These are phyloP conservation scores for Stromatinia cepivora DNA, from an alignment of 2,329 filamentous ascomycete genomes.

Conservation along the genomic window DNA sequence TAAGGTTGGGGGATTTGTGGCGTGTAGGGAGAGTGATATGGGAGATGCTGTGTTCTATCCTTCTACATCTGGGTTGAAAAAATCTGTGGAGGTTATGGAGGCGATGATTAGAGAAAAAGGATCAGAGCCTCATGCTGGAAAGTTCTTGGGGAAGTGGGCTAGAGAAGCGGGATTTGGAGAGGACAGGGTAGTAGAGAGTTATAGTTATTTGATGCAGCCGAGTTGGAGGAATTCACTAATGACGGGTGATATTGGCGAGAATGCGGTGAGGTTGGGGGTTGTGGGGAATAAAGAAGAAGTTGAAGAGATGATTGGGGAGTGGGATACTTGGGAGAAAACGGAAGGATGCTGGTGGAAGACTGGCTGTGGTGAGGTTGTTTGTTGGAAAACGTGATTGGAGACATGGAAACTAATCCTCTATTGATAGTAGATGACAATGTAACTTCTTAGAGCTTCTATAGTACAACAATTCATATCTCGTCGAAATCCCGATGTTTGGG, in stretches of 20 bases:
- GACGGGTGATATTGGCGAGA: constrained; percentile 5
- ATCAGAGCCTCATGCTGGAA: constrained; percentile 7
- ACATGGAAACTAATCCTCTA: not conserved
- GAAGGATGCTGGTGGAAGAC: constrained; percentile 23
- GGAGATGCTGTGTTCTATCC: constrained; percentile 16
- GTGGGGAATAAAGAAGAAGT: constrained; percentile 9
- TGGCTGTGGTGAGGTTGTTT: constrained; percentile 21
- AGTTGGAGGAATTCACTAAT: constrained; percentile 4
- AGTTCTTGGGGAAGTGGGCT: constrained; percentile 15
- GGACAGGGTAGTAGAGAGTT: constrained; percentile 4
- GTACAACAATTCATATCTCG: not conserved
- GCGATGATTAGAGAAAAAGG: constrained; percentile 20
- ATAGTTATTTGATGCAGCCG: constrained; percentile 21
- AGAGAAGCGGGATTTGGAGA: constrained; percentile 10
- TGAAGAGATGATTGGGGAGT: not conserved
- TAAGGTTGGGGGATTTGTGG: constrained; percentile 16
- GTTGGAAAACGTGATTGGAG: constrained; percentile 16
- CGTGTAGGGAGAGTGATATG: constrained; percentile 20
- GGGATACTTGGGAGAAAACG: constrained; percentile 18
- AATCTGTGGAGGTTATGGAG: not conserved
- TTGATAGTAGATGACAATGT: not conserved
- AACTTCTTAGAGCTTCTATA: not conserved
- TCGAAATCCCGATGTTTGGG: not conserved
- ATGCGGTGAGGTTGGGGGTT: constrained; percentile 1
- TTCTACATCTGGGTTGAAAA: not conserved